phyloP scores from a whole-genome alignment of 306 rosid genomes.

The Neltuma alba region DNA sequence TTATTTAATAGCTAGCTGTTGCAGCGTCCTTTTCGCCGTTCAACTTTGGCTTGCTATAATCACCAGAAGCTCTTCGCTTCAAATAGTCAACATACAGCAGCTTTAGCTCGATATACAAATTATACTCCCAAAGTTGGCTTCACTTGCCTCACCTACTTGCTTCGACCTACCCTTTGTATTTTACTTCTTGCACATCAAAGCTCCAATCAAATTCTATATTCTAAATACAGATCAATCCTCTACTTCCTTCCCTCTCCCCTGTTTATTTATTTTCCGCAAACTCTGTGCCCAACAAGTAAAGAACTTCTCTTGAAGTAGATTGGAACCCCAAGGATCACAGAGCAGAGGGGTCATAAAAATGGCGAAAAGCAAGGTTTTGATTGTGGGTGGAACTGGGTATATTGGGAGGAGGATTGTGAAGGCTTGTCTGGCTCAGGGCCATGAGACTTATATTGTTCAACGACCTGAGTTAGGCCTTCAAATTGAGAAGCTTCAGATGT shows the following conservation, averaged over 20 bases:
- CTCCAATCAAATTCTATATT: background rate
- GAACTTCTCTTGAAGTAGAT: too few species aligned
- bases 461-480: too few species aligned
- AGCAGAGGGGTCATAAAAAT: background rate
- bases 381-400: constrained; percentile 85
- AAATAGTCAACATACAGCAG: background rate
- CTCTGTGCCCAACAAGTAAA: background rate
- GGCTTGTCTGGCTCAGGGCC: constrained; percentile 72
- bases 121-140: background rate
- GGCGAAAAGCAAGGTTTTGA: constrained; percentile 75
- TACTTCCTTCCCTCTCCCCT: background rate
- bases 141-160: background rate
- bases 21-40: background rate
- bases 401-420: constrained; percentile 71
- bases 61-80: background rate
- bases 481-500: too few species aligned
- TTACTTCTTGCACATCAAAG: background rate
- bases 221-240: background rate
- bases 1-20: background rate
- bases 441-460: constrained; percentile 65
- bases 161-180: background rate
- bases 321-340: too few species aligned
- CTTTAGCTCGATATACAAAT: background rate
- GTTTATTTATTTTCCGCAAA: background rate
- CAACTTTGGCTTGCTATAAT: background rate